Evolutionary conservation across 805 yeast species (phyloP), one percentile per base, ranked within the genome.

Genomic region (Pachysolen tannophilus): DNA sequence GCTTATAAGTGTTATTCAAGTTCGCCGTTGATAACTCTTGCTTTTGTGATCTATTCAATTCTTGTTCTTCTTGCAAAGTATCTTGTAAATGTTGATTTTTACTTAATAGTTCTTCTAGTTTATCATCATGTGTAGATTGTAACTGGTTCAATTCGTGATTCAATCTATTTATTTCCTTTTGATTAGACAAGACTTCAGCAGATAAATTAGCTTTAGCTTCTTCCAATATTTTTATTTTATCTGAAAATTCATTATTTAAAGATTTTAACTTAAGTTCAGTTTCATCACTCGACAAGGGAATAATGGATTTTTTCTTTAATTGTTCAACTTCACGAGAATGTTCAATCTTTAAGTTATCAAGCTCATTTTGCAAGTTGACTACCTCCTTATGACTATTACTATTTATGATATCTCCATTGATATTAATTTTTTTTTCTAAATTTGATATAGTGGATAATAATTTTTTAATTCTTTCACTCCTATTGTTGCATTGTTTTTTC

Each of bases 21-120:
- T 40, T 7, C 28, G 25, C 28, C 34, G 28, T 31, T 46, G 20
- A 35, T 37, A 8, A 43, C 32, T 25, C 42, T 44, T 16, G 49
- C 17, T 3, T 29, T 15, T 5, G 38, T 27, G 14, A 52, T 28
- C 19, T 47, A 49, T 17, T 39, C n/a, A 34, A 30, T 24, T 41
- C 44, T 27, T 42, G 44, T 6, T 45, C 37, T 11, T 28, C 21
- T 26, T 36, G 26, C 10, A 32, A 26, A 8, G 38, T 28, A 9
- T 9, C 6, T 14, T 40, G 20, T 6, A 35, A 24, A 20, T 14
- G 9, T 17, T 29, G 23, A 18, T 38, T 29, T 18, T 33, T 27
- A n/a, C 14, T 19, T 13, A 31, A 37, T n/a, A 36, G 20, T 4
- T 29, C 19, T 8, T 30, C 19, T 11, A 34, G 21, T 11, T 18